Percentiles rank a stretch among this genome's conserved stretches.
Conservation (phyloP, 1,284 basidiomycete species). For the Naganishia albida region DNA sequence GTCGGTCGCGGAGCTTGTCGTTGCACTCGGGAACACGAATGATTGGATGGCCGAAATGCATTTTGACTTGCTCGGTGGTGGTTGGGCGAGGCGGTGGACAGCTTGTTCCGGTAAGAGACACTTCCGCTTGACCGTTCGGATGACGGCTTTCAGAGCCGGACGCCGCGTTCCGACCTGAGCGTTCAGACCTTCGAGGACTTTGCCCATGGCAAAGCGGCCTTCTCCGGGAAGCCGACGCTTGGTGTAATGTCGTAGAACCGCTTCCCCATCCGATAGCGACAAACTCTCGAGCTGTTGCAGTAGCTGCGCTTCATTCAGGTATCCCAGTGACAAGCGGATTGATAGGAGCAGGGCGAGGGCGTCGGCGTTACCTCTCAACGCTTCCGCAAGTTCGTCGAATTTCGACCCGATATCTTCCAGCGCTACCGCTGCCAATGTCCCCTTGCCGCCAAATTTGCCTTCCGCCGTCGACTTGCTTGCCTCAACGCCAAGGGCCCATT, state of each 20-base stretch:
- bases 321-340: conserved; percentile 50
- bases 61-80: conserved; percentile 48
- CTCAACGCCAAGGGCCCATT: conserved; percentile 49
- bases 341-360: conserved; percentile 48
- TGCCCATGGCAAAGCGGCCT: conserved; percentile 48
- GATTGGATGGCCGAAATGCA: conserved; percentile 44
- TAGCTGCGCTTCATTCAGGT: conserved; percentile 49
- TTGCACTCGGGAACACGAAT: conserved; percentile 15
- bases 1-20: neutral
- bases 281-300: conserved; percentile 45
- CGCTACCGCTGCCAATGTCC: conserved; percentile 46
- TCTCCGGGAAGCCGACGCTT: conserved; percentile 47
- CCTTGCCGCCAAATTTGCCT: conserved; percentile 46
- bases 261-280: conserved; percentile 46
- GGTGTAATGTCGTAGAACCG: conserved; percentile 50
- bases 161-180: conserved; percentile 41
- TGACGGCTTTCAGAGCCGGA: conserved; percentile 48
- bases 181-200: conserved; percentile 50
- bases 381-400: conserved; percentile 26
- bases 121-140: conserved; percentile 50
- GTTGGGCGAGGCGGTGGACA: conserved; percentile 45
- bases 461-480: conserved; percentile 35
- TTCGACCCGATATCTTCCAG: conserved; percentile 47
- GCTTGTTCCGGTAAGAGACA: conserved; percentile 38
- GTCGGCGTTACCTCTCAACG: conserved; percentile 19